These are phyloP conservation scores for Crepidotus sp. DNA, from an alignment of 1,284 basidiomycete species.

Conservation along the genomic window DNA sequence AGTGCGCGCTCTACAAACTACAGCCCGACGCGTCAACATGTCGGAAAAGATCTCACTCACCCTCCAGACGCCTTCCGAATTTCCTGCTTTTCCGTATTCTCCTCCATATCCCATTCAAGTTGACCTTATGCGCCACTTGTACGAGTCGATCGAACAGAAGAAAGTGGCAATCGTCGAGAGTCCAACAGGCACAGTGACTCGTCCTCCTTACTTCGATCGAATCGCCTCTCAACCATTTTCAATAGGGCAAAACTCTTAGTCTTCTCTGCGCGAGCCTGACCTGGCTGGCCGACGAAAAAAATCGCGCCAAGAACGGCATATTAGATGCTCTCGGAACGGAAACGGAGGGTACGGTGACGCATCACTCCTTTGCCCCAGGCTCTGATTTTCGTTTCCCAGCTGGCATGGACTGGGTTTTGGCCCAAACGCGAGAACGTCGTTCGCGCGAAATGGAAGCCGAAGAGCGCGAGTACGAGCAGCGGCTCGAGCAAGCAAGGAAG, in stretches of 20 bases:
- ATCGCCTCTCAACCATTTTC: background rate
- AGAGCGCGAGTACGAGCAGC: constrained; percentile 55
- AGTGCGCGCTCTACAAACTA: no score
- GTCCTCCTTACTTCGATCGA: background rate
- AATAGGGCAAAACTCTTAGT: constrained; percentile 78
- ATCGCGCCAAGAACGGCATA: constrained; percentile 57
- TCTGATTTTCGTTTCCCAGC: constrained; percentile 5
- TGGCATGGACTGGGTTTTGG: constrained; percentile 77
- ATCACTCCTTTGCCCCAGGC: background rate
- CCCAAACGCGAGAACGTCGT: constrained; percentile 62
- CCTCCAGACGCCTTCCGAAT: constrained; percentile 55
- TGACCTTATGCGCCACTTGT: constrained; percentile 85
- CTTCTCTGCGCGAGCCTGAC: constrained; percentile 73
- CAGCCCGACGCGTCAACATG: constrained; percentile 8
- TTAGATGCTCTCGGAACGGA: constrained; percentile 34
- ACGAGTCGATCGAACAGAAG: constrained; percentile 65
- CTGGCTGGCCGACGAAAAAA: constrained; percentile 69
- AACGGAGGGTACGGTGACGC: constrained; percentile 23
- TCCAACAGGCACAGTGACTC: constrained; percentile 72
- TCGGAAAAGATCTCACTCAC: constrained; percentile 29
- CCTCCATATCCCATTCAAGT: constrained; percentile 84
- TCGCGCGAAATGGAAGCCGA: constrained; percentile 56
- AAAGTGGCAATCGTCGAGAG: constrained; percentile 80
- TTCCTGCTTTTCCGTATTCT: constrained; percentile 73
- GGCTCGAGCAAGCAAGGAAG: constrained; percentile 51